A percentile compares a stretch with the other conserved stretches of the same genome.
Evolutionary conservation across 148 eudicot genomes (phyloP).

Genomic region (Spergularia marina): DNA sequence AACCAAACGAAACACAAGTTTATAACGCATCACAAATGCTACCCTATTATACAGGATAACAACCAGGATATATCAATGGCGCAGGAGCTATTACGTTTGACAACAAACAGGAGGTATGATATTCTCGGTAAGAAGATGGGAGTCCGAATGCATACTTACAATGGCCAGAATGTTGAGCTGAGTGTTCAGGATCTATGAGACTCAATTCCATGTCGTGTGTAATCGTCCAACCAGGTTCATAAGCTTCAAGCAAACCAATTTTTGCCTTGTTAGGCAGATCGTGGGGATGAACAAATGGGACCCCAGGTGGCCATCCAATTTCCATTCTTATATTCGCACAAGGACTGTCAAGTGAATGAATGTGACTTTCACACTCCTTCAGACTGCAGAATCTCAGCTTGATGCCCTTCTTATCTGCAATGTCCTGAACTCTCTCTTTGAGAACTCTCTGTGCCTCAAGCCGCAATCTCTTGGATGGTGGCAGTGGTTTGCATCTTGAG

Average conservation of each 20-base stretch:
- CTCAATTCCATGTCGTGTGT: slow-evolving; percentile 84
- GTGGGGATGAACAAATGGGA: slow-evolving; percentile 99
- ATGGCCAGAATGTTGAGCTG: slow-evolving; percentile 52
- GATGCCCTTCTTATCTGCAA: slow-evolving; percentile 96
- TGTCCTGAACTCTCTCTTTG: slow-evolving; percentile 98
- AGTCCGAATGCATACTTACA: slow-evolving; percentile 35
- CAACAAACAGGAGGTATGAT: neutral
- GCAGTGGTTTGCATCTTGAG: slow-evolving; percentile 78
- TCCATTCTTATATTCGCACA: slow-evolving; percentile 85
- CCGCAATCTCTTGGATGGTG: slow-evolving; percentile 94
- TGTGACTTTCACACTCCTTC: slow-evolving; percentile 89
- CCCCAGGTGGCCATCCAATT: slow-evolving; percentile 97
- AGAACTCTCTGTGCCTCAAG: slow-evolving; percentile 98
- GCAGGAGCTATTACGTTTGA: neutral
- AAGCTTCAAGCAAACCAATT: slow-evolving; percentile 92
- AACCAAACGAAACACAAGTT: neutral
- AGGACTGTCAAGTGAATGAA: slow-evolving; percentile 79
- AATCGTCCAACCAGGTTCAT: slow-evolving; percentile 98
- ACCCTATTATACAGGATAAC: neutral
- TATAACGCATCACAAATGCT: neutral
- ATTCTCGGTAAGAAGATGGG: neutral
- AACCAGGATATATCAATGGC: neutral
- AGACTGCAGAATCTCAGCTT: slow-evolving; percentile 87
- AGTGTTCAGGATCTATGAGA: slow-evolving; percentile 71
- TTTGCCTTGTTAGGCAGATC: slow-evolving; percentile 99